Percentiles rank a stretch among this genome's conserved stretches.
Conservation (phyloP, 306 rosid species). For the Potentilla sterilis region DNA sequence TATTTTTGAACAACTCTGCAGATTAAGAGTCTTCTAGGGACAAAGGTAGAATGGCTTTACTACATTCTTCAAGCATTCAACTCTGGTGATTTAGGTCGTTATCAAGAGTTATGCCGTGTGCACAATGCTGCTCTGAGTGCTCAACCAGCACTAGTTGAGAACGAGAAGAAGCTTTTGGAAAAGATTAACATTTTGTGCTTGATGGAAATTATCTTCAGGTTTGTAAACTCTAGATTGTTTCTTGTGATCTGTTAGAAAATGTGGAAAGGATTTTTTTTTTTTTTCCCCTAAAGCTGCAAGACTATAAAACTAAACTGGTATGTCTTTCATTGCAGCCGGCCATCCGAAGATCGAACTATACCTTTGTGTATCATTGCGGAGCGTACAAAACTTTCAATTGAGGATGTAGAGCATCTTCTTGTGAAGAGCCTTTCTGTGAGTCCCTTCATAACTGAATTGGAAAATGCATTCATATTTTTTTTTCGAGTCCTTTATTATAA, state of each 20-base stretch:
- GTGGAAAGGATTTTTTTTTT: background rate
- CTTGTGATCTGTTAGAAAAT: background rate
- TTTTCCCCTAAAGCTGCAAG: background rate
- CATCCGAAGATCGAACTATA: slow-evolving; percentile 94
- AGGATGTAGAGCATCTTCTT: slow-evolving; percentile 96
- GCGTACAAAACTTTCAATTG: slow-evolving; percentile 89
- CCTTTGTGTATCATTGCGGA: slow-evolving; percentile 89
- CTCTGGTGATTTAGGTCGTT: slow-evolving; percentile 83
- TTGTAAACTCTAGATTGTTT: slow-evolving; percentile 16
- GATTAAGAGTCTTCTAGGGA: slow-evolving; percentile 83
- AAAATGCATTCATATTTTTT: background rate
- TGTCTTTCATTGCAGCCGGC: slow-evolving; percentile 66
- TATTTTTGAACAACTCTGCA: slow-evolving; percentile 30
- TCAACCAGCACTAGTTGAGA: slow-evolving; percentile 91
- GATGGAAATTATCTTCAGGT: slow-evolving; percentile 99
- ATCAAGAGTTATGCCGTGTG: slow-evolving; percentile 89
- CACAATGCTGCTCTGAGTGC: slow-evolving; percentile 89
- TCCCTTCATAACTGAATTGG: slow-evolving; percentile 15
- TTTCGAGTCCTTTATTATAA: background rate
- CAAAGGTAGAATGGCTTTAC: slow-evolving; percentile 99
- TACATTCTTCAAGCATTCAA: slow-evolving; percentile 94
- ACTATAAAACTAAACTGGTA: background rate
- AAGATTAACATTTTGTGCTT: slow-evolving; percentile 97
- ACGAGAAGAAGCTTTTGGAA: slow-evolving; percentile 84
- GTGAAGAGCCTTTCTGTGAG: slow-evolving; percentile 98